phyloP scores from a whole-genome alignment of 768 basidiomycete species.

The Serendipita vermifera region DNA sequence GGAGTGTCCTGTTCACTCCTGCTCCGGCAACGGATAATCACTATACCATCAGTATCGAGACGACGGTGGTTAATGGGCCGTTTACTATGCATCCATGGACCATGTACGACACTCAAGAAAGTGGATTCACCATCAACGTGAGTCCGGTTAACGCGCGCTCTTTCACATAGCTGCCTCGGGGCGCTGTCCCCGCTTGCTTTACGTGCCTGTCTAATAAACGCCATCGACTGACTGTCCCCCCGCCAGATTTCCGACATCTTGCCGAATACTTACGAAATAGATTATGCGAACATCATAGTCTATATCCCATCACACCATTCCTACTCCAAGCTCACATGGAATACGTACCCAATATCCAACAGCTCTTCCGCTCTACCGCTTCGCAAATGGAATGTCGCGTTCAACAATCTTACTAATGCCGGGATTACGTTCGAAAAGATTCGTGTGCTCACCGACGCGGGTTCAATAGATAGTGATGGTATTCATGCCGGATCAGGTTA shows the following conservation, averaged over 20 bases:
- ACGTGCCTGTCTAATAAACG: too few species aligned
- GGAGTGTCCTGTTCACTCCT: neutral
- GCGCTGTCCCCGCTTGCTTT: too few species aligned
- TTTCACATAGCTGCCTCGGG: too few species aligned
- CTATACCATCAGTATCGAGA: constrained; percentile 1
- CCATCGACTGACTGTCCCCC: too few species aligned
- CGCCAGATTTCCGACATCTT: constrained; percentile 1
- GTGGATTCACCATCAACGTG: too few species aligned
- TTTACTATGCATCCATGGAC: neutral
- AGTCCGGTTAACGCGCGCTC: too few species aligned
- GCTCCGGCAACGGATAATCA: neutral
- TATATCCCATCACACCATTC: neutral
- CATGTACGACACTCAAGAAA: too few species aligned
- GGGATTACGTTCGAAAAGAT: neutral
- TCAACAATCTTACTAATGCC: neutral
- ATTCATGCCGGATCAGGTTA: too few species aligned
- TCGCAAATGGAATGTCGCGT: neutral
- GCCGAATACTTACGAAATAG: neutral
- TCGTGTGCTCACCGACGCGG: neutral
- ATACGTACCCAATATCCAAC: neutral
- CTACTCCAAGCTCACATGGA: neutral
- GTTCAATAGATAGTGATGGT: too few species aligned
- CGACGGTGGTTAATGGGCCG: neutral
- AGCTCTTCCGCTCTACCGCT: neutral
- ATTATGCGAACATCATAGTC: constrained; percentile 4